Conservation (phyloP, 169 alveolate species). For the Eimeria brunetti region DNA sequence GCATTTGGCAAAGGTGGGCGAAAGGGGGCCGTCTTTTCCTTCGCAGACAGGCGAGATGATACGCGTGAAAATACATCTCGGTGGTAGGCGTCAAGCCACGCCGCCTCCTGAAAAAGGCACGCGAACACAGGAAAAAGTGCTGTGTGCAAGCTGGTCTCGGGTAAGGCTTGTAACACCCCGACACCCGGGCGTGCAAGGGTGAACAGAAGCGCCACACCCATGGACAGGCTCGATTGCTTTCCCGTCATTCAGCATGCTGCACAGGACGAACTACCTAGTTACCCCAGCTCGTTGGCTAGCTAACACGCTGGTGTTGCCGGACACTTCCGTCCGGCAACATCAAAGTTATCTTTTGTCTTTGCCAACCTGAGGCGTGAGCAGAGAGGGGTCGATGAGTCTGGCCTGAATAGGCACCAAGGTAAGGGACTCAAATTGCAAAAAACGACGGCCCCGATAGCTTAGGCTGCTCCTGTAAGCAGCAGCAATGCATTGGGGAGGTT, state of each 20-base stretch:
- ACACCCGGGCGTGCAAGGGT: background rate
- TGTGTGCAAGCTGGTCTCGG: background rate
- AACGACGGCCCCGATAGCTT: slow-evolving; percentile 54
- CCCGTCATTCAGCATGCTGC: background rate
- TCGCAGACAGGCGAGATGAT: slow-evolving; percentile 41
- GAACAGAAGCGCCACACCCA: background rate
- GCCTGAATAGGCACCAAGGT: slow-evolving; percentile 84
- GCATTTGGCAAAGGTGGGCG: slow-evolving; percentile 53
- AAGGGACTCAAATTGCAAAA: slow-evolving; percentile 81
- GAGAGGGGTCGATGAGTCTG: slow-evolving; percentile 75
- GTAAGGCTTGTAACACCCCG: background rate
- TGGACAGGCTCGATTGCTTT: background rate
- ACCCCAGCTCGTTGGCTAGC: slow-evolving; percentile 3
- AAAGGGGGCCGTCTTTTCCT: slow-evolving; percentile 17
- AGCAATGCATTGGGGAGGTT: background rate
- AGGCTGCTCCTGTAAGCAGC: slow-evolving; percentile 14
- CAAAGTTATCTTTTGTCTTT: background rate
- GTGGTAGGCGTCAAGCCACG: slow-evolving; percentile 82
- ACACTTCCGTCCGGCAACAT: background rate
- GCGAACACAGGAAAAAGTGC: background rate
- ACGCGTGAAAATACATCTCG: slow-evolving; percentile 68
- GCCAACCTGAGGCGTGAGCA: slow-evolving; percentile 75
- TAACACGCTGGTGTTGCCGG: background rate
- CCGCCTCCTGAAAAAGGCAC: slow-evolving; percentile 29
- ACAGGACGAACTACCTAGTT: background rate